Evolutionary conservation across 139 green algal species (phyloP).

Genomic region (Chlamydomonas sp.): DNA sequence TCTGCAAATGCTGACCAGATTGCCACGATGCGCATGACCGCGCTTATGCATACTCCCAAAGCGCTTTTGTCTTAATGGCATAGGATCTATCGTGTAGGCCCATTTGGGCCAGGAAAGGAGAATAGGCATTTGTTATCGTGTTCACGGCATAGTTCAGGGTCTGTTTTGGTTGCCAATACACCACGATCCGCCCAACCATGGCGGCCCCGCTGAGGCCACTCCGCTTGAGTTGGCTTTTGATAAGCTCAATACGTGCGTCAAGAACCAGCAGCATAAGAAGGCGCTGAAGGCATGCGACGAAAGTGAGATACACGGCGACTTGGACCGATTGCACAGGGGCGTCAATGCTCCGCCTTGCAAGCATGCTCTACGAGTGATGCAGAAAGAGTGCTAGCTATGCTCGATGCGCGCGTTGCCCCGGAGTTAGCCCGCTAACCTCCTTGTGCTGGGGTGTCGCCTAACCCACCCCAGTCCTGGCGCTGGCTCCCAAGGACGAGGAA

Average conservation of each 20-base stretch:
- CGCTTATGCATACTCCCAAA: no score
- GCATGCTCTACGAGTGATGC: neutral
- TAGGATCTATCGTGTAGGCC: no score
- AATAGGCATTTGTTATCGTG: no score
- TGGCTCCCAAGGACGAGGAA: conserved; percentile 72
- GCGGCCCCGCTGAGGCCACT: conserved; percentile 6
- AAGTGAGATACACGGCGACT: conserved; percentile 52
- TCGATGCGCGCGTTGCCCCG: no score
- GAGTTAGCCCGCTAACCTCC: neutral
- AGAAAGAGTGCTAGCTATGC: no score
- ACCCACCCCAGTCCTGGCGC: conserved; percentile 73
- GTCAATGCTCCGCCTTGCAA: neutral
- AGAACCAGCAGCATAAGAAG: conserved; percentile 67
- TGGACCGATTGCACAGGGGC: no score
- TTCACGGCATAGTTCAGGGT: no score
- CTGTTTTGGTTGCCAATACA: no score
- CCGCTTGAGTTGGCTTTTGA: conserved; percentile 61
- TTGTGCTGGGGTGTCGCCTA: neutral
- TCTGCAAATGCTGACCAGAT: no score
- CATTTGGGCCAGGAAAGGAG: no score
- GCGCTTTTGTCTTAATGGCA: no score
- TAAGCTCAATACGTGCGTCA: conserved; percentile 63
- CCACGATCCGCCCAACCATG: neutral
- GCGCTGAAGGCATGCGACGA: conserved; percentile 72
- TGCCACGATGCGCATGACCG: no score